Percentiles rank a stretch among this genome's conserved stretches.
These are phyloP conservation scores for Stellera chamaejasme DNA, from an alignment of 345 rosid species.

Conservation along the genomic window DNA sequence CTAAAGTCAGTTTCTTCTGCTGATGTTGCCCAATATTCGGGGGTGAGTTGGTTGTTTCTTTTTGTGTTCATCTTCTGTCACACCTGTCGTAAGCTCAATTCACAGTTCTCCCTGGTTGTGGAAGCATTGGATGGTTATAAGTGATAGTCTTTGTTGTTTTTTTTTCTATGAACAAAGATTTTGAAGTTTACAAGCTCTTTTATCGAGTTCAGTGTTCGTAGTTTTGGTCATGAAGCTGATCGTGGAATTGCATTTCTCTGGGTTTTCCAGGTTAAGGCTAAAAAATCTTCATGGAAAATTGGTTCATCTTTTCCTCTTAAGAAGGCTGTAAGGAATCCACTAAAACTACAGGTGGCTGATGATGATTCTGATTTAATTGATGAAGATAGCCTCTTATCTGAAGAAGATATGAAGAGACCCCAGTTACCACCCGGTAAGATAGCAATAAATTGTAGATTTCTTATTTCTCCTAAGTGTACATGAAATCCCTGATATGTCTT, in stretches of 20 bases:
- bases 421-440: conserved; percentile 50
- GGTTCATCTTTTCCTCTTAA: conserved; percentile 80
- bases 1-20: conserved; percentile 25
- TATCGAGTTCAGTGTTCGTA: too few relatives aligned
- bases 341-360: conserved; percentile 48
- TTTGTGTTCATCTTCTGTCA: too few relatives aligned
- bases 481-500: background rate
- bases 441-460: background rate
- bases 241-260: conserved; percentile 1
- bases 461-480: background rate
- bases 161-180: background rate
- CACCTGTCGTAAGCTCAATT: too few relatives aligned
- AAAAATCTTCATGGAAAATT: conserved; percentile 76
- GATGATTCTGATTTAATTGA: conserved; percentile 84
- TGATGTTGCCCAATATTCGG: conserved; percentile 24
- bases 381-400: conserved; percentile 90
- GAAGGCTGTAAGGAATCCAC: conserved; percentile 34
- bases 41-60: conserved; percentile 32
- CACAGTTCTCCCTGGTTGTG: background rate
- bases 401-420: conserved; percentile 79
- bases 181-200: too few relatives aligned
- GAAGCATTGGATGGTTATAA: conserved; percentile 2
- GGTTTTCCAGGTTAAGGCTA: conserved; percentile 49
- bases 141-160: background rate
- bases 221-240: background rate